These are phyloP conservation scores for Beauveria asiatica DNA, from an alignment of 2,329 filamentous ascomycete species.

Conservation along the genomic window DNA sequence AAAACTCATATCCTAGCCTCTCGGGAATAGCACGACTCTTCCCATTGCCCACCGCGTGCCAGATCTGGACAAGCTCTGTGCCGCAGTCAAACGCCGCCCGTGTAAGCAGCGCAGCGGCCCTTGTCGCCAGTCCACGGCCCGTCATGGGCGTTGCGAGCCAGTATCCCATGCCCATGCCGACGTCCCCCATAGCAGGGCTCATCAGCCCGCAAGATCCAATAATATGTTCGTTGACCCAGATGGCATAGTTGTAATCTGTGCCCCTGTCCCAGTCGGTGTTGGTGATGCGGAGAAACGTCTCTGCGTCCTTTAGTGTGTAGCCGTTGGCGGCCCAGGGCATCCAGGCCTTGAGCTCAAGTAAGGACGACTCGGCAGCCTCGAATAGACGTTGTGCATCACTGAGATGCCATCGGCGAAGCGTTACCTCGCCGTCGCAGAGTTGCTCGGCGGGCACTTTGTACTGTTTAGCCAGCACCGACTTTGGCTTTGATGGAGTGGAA, in stretches of 20 bases:
- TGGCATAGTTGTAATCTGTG: conserved; percentile 13
- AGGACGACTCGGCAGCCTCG: conserved; percentile 10
- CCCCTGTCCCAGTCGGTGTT: conserved; percentile 10
- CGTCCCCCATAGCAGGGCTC: background rate
- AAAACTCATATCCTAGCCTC: conserved; percentile 10
- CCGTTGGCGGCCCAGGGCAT: conserved; percentile 15
- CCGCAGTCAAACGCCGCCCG: conserved; percentile 13
- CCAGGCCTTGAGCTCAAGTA: conserved; percentile 14
- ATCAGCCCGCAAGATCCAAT: conserved; percentile 14
- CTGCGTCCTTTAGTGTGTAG: conserved; percentile 12
- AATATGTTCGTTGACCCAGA: conserved; percentile 7
- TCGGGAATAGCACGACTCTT: conserved; percentile 12
- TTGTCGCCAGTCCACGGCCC: conserved; percentile 14
- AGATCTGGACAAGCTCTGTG: conserved; percentile 13
- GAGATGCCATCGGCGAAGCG: conserved; percentile 13
- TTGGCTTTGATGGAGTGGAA: background rate
- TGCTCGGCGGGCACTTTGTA: conserved; percentile 10
- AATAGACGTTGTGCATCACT: conserved; percentile 9
- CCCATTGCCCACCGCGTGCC: conserved; percentile 12
- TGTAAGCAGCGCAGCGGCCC: conserved; percentile 12
- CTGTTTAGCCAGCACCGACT: background rate
- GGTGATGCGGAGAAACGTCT: conserved; percentile 6
- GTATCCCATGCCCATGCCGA: conserved; percentile 14
- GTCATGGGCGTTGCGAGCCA: conserved; percentile 15
- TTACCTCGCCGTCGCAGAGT: conserved; percentile 9